A percentile compares a stretch with the other conserved stretches of the same genome.
Evolutionary conservation across 2,329 filamentous ascomycete genomes (phyloP).

Genomic region (Amauroascus verrucosus): DNA sequence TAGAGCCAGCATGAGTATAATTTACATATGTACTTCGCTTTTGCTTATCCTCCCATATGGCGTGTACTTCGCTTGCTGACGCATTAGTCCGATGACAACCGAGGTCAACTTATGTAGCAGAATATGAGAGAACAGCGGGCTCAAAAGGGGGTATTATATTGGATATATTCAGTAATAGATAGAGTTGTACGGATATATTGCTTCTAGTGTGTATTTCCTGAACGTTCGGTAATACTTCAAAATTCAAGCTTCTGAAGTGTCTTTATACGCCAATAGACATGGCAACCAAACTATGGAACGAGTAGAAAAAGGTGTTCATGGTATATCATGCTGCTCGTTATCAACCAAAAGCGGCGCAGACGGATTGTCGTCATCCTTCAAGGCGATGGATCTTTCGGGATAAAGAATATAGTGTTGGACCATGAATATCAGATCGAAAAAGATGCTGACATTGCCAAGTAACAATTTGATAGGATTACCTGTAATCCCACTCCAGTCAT

Average conservation of each 20-base stretch:
- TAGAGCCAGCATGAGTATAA: background rate
- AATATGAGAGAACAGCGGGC: no score
- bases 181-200: no score
- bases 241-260: no score
- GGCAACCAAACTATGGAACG: background rate
- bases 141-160: no score
- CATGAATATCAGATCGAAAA: conserved; percentile 81
- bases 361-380: conserved; percentile 5
- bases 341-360: conserved; percentile 6
- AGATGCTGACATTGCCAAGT: conserved; percentile 71
- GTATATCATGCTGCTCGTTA: background rate
- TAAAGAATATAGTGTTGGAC: conserved; percentile 82
- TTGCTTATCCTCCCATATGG: no score
- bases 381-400: conserved; percentile 20
- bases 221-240: no score
- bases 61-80: no score
- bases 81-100: no score
- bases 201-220: no score
- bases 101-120: no score
- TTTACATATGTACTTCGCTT: background rate
- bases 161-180: no score
- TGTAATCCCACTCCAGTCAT: conserved; percentile 80
- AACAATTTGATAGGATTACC: conserved; percentile 88
- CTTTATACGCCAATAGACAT: no score
- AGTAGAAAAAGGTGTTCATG: background rate